Conservation (phyloP, 129 eudicot genomes). For the Tanacetum coccineum region DNA sequence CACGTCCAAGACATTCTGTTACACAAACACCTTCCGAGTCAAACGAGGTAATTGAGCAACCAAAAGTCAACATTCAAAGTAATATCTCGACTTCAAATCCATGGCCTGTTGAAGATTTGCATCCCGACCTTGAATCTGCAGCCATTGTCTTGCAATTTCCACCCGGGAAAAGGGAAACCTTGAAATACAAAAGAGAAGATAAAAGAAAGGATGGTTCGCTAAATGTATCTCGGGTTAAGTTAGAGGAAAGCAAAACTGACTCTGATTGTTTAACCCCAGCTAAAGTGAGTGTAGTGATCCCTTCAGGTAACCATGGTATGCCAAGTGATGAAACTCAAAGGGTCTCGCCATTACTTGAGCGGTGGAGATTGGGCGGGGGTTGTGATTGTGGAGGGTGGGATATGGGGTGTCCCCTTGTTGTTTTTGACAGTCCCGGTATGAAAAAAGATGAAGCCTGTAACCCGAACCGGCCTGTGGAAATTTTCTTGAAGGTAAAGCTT, state of each 20-base stretch:
- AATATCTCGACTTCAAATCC: conserved; percentile 22
- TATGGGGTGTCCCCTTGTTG: conserved; percentile 83
- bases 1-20: conserved; percentile 48
- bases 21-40: conserved; percentile 16
- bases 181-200: conserved; percentile 50
- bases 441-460: conserved; percentile 27
- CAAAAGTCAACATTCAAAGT: conserved; percentile 33
- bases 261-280: conserved; percentile 31
- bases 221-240: conserved; percentile 34
- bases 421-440: conserved; percentile 47
- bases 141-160: conserved; percentile 73
- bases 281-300: conserved; percentile 63
- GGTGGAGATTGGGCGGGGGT: conserved; percentile 84
- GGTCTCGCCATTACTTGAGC: conserved; percentile 67
- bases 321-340: conserved; percentile 52
- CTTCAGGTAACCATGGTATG: conserved; percentile 76
- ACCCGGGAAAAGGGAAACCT: conserved; percentile 64
- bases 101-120: conserved; percentile 52
- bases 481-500: conserved; percentile 33
- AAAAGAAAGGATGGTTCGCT: conserved; percentile 34
- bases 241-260: conserved; percentile 17
- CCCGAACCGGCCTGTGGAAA: conserved; percentile 19
- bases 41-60: conserved; percentile 33
- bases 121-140: conserved; percentile 73
- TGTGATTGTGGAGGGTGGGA: conserved; percentile 99